Base-by-base conservation (phyloP, 2,329 filamentous ascomycete genomes). In the Fusarium sp. region DNA sequence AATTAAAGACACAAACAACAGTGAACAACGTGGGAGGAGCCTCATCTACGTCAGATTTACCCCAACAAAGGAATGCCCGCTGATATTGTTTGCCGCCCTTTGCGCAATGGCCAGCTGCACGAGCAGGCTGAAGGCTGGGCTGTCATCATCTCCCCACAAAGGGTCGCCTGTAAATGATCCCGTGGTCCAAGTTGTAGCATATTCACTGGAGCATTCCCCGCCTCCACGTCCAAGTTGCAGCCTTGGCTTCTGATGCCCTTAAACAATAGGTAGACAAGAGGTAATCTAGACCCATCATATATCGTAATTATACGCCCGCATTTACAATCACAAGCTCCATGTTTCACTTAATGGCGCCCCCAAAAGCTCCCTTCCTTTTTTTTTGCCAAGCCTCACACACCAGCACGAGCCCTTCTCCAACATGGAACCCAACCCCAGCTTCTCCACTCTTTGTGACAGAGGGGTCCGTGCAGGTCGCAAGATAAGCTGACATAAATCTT, bases 141-240 rank as follows among this genome's bases (percentile, higher is more conserved):
- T 57, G 45, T 21, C 46, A 51, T 52, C 36, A 57, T 40, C 45
- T 21, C 45, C 34, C 54, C 44, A 50, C 44, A 40, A 24, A 24
- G 14, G 17, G 17, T 36, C 34, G 19, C 19, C 19, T 19, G 19
- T 19, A 19, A 19, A 19, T 19, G n/a, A 42, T 31, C 21, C 10
- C 21, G 13, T 21, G 28, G 26, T 26, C n/a, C 26, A 26, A 40
- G 50, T 26, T 26, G 39, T 33, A 31, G 28, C 28, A 31, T 31
- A 31, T 31, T 31, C 28, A 10, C 15, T 22, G 28, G 34, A 36
- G 34, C 34, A 36, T 36, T 36, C 34, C 34, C 34, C 34, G 34
- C 34, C 14, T 36, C 34, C 34, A 36, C 34, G 14, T 17, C 33
- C 34, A 36, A 36, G 6, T n/a, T 36, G 34, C 34, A 36, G 34